Evolutionary conservation across 2,329 filamentous ascomycete species (phyloP).

Genomic region (Dryadomyces quercus-mongolicae): DNA sequence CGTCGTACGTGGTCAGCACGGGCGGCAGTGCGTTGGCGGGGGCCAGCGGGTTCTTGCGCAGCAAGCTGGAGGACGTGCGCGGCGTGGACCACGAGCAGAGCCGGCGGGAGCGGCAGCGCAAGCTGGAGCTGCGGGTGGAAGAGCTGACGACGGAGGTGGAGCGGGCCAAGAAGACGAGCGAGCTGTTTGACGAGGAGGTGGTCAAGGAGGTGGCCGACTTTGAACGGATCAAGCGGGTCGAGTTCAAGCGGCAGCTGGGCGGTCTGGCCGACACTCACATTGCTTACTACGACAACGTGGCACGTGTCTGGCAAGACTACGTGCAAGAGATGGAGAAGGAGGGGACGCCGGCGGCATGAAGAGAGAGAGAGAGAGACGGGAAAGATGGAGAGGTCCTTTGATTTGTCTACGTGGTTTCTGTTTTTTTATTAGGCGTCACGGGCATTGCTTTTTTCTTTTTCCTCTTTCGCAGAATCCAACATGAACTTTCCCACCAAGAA

Average conservation of each 20-base stretch:
- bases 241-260: slow-evolving; percentile 81
- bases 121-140: slow-evolving; percentile 85
- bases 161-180: slow-evolving; percentile 69
- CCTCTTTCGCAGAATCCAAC: background rate
- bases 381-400: no score
- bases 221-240: slow-evolving; percentile 87
- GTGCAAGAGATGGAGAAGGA: slow-evolving; percentile 77
- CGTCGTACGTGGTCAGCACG: slow-evolving; percentile 6
- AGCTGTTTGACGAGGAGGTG: slow-evolving; percentile 93
- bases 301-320: slow-evolving; percentile 80
- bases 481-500: background rate
- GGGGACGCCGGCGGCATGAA: slow-evolving; percentile 22
- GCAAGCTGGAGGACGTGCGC: slow-evolving; percentile 91
- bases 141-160: slow-evolving; percentile 85
- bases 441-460: background rate
- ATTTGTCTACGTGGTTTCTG: no score
- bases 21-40: slow-evolving; percentile 42
- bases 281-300: slow-evolving; percentile 69
- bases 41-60: slow-evolving; percentile 75
- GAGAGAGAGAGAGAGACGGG: background rate
- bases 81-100: slow-evolving; percentile 94
- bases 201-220: slow-evolving; percentile 89
- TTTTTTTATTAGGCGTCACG: background rate
- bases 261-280: slow-evolving; percentile 76
- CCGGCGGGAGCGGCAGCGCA: slow-evolving; percentile 73